Evolutionary conservation across 305 asterid species (phyloP), one percentile per base, ranked within the genome.

Genomic region (Fraxinus dipetala): DNA sequence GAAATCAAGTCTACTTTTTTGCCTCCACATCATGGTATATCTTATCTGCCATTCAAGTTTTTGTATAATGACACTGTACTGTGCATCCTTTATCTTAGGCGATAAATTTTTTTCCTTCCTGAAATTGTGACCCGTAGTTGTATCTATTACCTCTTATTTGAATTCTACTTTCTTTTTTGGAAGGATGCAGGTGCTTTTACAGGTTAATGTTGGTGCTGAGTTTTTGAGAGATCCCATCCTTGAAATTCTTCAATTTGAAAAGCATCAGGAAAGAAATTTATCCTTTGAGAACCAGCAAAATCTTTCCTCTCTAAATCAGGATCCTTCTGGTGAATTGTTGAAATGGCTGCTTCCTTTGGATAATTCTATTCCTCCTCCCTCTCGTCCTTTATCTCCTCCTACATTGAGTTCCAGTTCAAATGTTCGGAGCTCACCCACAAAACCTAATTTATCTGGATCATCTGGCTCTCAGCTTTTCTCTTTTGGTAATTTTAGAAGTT

Each of bases 181-280:
- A 95, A 93, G 98, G 94, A 91, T 93, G 97, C 99, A 96, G 99
- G 97, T 96, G 82, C 97, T 94, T 87, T 94, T 96, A 92, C 98
- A 94, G 87, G 89, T 93, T 86, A 93, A 91, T 88, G 87, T 96
- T 84, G 94, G 95, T 83, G 90, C 89, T 80, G 96, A 91, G 83
- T 89, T 89, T 84, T 85, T 92, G 75, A 90, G 85, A 82, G 93
- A 94, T 90, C 98, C 99, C 76, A 91, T 91, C 85, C 91, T 96
- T 83, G 99, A 96, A 89, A 93, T 96, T 89, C 95, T 94, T 79
- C 99, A 96, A 83, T 96, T 96, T 78, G 97, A 96, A 86, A 94
- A 90, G 86, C 89, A 89, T 88, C 89, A 87, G 80, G 94, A 93
- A 82, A 89, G 84, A 86, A 86, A 88, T 78, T 86, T 72, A 73